A percentile compares a stretch with the other conserved stretches of the same genome.
phyloP scores from a whole-genome alignment of 768 basidiomycete genomes.

The Kwoniella mangroviensis region DNA sequence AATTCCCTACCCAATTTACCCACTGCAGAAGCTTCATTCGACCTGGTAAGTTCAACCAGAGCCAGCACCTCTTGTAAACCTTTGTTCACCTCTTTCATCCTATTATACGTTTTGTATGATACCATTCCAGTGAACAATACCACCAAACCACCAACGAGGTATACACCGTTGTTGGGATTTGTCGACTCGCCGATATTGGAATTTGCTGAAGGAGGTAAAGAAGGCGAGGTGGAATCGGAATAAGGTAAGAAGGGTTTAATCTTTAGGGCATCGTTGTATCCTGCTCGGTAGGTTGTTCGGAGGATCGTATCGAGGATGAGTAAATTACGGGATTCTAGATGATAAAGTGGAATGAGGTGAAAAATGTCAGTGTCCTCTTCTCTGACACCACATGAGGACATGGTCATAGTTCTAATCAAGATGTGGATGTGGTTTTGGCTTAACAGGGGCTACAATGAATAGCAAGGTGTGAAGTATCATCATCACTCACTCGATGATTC shows the following conservation, averaged over 20 bases:
- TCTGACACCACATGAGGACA: not conserved
- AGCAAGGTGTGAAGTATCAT: not conserved
- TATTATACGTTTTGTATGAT: not conserved
- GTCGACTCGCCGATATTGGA: not conserved
- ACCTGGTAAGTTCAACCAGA: constrained; percentile 1
- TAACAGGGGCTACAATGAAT: too few relatives aligned
- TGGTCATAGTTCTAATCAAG: too few relatives aligned
- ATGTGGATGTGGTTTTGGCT: too few relatives aligned
- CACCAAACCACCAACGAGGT: not conserved
- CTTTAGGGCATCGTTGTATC: constrained; percentile 25
- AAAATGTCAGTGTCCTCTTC: not conserved
- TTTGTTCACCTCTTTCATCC: constrained; percentile 13
- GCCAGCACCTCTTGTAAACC: constrained; percentile 18
- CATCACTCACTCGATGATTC: not conserved
- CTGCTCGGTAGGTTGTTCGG: constrained; percentile 20
- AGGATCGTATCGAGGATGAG: constrained; percentile 27
- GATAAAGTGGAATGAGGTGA: not conserved
- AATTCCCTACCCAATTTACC: constrained; percentile 9
- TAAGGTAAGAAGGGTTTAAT: constrained; percentile 18
- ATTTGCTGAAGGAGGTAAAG: not conserved
- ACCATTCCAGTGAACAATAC: not conserved
- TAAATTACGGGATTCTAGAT: constrained; percentile 12
- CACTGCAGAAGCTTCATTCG: not conserved
- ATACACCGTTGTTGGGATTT: not conserved
- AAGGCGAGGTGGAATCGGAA: not conserved